Evolutionary conservation across 1,139 yeast genomes (phyloP).

Genomic region (Pichia sorboxylosa): DNA sequence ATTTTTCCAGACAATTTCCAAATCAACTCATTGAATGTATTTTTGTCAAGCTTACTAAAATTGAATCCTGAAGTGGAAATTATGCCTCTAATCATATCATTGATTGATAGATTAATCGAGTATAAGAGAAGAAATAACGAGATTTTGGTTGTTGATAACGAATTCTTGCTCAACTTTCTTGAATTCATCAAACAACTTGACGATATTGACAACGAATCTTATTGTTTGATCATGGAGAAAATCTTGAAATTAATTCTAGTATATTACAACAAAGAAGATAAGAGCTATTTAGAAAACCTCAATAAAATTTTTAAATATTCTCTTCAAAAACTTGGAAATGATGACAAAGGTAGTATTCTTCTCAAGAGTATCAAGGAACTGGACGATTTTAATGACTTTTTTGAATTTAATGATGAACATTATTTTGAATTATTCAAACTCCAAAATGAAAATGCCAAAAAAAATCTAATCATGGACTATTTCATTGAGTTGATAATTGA

Average conservation of each 20-base stretch:
- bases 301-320: conserved; percentile 54
- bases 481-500: conserved; percentile 30
- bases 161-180: conserved; percentile 46
- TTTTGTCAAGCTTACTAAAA: conserved; percentile 54
- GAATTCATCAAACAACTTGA: conserved; percentile 44
- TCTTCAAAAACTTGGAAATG: conserved; percentile 33
- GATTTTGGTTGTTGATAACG: conserved; percentile 12
- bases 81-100: conserved; percentile 52
- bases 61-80: conserved; percentile 50
- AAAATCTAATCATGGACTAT: conserved; percentile 30
- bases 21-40: conserved; percentile 54
- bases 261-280: conserved; percentile 39
- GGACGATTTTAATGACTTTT: conserved; percentile 18
- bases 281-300: conserved; percentile 50
- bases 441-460: conserved; percentile 25
- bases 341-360: conserved; percentile 40
- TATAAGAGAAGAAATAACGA: conserved; percentile 25
- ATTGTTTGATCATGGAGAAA: conserved; percentile 52
- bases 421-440: conserved; percentile 34
- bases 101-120: conserved; percentile 64
- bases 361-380: conserved; percentile 40
- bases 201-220: conserved; percentile 54
- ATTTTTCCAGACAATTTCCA: conserved; percentile 94
- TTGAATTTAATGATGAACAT: conserved; percentile 26
- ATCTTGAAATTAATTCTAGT: conserved; percentile 44